Base-by-base conservation (phyloP, 1,139 yeast genomes). In the Kluyveromyces sp. region DNA sequence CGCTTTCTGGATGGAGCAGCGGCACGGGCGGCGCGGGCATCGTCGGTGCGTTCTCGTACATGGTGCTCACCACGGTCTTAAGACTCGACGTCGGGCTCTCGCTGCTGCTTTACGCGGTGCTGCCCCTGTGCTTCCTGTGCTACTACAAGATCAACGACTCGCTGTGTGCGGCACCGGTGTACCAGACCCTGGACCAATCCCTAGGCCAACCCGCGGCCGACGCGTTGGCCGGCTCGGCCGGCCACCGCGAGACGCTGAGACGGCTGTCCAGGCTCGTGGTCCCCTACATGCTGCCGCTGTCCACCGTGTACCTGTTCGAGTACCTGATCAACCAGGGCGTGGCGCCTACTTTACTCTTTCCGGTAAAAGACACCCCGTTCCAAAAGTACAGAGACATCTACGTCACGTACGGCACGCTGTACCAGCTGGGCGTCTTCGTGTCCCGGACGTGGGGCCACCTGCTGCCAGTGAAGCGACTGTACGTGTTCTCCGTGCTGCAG, bases 21-120 rank as follows among this genome's bases (percentile, higher is more conserved):
- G 98, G 98, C 0, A 92, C 97, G 0, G 97, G 97, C 0, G 94
- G 87, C 11, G 97, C 98, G 0, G 97, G 97, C 0, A 63, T 89
- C 2, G 74, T 78, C 17, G 98, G 97, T 0, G 80, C 94, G 54
- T 77, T 77, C 39, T 57, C 69, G 6, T 80, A 71, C 51, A 52
- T 81, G 64, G 53, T 74, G 1, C 46, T 78, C 48, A 81, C 87
- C 0, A 75, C 84, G 0, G 68, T 79, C 63, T 42, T 78, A 13
- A 63, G 71, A 2, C 43, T 79, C 2, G 60, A 74, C 3, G 73
- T 79, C 0, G 64, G 59, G 17, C 48, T 65, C 1, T 61, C 82
- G 0, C 61, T 82, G 40, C 52, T 77, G 16, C 29, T 71, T 11
- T 80, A 79, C 52, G 66, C 76, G 9, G 40, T 69, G 2, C 54